Conservation (phyloP, 2,329 filamentous ascomycete genomes). For the Sphaerulina populicola region DNA sequence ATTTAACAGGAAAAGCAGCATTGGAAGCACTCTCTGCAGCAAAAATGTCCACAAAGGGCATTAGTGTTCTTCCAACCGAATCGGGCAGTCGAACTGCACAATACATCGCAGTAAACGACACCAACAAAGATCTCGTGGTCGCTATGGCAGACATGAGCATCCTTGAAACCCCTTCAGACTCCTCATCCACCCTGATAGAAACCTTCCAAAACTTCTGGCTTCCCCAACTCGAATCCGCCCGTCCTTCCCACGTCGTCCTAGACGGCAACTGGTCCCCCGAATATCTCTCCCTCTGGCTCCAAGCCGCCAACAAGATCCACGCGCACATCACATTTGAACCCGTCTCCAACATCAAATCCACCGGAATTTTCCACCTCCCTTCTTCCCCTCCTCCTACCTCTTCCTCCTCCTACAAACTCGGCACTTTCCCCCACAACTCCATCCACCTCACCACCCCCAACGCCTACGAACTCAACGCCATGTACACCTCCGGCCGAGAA, state of each 20-base stretch:
- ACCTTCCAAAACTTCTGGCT: slow-evolving; percentile 51
- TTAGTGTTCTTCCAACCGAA: slow-evolving; percentile 41
- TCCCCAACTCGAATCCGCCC: slow-evolving; percentile 47
- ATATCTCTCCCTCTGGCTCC: slow-evolving; percentile 60
- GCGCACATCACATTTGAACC: slow-evolving; percentile 74
- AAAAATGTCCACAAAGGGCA: slow-evolving; percentile 56
- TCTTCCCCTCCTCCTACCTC: background rate
- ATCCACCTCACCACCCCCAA: slow-evolving; percentile 77
- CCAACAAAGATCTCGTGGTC: slow-evolving; percentile 71
- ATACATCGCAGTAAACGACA: slow-evolving; percentile 83
- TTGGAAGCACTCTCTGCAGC: slow-evolving; percentile 55
- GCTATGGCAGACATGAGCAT: slow-evolving; percentile 96
- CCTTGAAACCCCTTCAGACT: slow-evolving; percentile 43
- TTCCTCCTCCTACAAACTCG: slow-evolving; percentile 14
- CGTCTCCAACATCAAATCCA: slow-evolving; percentile 73
- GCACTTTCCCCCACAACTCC: slow-evolving; percentile 52
- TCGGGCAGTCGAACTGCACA: slow-evolving; percentile 66
- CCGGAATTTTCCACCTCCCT: slow-evolving; percentile 52
- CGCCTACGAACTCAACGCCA: slow-evolving; percentile 66
- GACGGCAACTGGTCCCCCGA: slow-evolving; percentile 76
- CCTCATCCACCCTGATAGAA: slow-evolving; percentile 29
- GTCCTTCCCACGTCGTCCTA: slow-evolving; percentile 69
- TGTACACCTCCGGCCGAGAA: slow-evolving; percentile 63
- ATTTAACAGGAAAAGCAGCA: slow-evolving; percentile 66
- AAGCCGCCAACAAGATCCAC: slow-evolving; percentile 49